Percentiles rank a stretch among this genome's conserved stretches.
Evolutionary conservation across 148 eudicot genomes (phyloP).

Genomic region (Rheum nobile): DNA sequence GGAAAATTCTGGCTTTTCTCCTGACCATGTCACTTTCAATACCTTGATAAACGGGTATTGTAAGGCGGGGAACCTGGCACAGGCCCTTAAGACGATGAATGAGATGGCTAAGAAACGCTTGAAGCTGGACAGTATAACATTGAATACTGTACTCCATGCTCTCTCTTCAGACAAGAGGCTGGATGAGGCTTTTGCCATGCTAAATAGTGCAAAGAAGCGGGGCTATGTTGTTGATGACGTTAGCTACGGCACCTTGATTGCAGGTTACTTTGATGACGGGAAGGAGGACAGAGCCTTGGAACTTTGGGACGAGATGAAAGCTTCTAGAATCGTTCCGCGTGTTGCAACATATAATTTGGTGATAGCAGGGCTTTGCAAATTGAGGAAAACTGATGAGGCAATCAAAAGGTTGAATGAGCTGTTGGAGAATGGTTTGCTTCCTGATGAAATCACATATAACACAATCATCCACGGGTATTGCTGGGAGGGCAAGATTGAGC

Average conservation of each 20-base stretch:
- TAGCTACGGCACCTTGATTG: conserved; percentile 68
- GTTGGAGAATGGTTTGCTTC: conserved; percentile 56
- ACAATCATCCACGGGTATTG: conserved; percentile 78
- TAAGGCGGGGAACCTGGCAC: conserved; percentile 45
- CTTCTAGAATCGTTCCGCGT: conserved; percentile 43
- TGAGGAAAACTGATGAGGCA: conserved; percentile 54
- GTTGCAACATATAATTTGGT: conserved; percentile 60
- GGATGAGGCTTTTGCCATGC: conserved; percentile 47
- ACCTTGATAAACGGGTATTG: conserved; percentile 65
- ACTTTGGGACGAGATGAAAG: conserved; percentile 83
- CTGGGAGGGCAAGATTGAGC: conserved; percentile 71
- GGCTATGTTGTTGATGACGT: conserved; percentile 73
- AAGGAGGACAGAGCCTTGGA: conserved; percentile 44
- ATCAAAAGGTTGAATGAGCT: conserved; percentile 64
- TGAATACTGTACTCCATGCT: conserved; percentile 54
- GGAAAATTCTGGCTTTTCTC: conserved; percentile 49
- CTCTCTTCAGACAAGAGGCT: conserved; percentile 53
- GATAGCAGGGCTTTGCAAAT: conserved; percentile 71
- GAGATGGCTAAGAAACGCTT: conserved; percentile 49
- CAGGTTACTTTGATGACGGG: conserved; percentile 46
- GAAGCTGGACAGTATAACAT: conserved; percentile 56
- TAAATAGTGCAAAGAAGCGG: conserved; percentile 26
- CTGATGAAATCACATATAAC: conserved; percentile 69
- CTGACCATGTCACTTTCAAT: conserved; percentile 57
- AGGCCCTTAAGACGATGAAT: conserved; percentile 54